Conservation (phyloP, 2,329 filamentous ascomycete genomes). For the Exophiala spinifera region DNA sequence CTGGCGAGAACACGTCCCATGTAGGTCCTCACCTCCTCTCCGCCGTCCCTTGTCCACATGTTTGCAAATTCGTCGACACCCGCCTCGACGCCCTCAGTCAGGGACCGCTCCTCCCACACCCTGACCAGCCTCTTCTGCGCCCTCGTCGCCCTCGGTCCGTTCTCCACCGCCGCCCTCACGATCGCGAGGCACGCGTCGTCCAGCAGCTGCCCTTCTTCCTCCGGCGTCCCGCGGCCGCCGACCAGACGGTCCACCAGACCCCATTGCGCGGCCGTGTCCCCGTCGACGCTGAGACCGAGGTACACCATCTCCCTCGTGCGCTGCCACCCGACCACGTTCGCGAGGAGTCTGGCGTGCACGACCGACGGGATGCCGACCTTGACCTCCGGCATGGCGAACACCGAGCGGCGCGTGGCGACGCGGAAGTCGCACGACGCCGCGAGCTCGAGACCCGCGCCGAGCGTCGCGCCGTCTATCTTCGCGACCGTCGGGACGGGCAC, state of each 20-base stretch:
- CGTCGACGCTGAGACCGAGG: constrained; percentile 10
- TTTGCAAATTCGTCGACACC: constrained; percentile 32
- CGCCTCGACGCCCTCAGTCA: constrained; percentile 29
- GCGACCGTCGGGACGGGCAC: constrained; percentile 7
- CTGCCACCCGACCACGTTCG: constrained; percentile 29
- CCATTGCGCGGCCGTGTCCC: constrained; percentile 5
- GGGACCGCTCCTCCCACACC: constrained; percentile 31
- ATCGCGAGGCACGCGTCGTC: background rate
- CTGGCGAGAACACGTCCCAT: constrained; percentile 7
- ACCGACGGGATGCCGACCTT: constrained; percentile 25
- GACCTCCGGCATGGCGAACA: constrained; percentile 27
- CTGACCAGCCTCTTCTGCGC: constrained; percentile 24
- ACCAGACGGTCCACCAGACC: constrained; percentile 22
- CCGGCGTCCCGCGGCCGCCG: background rate
- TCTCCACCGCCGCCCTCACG: background rate
- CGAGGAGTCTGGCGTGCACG: constrained; percentile 24
- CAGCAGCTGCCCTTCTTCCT: too few relatives aligned
- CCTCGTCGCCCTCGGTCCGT: constrained; percentile 13
- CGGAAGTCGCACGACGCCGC: constrained; percentile 28
- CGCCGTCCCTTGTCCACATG: constrained; percentile 14
- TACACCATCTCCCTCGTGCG: constrained; percentile 22
- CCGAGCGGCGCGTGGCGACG: constrained; percentile 9
- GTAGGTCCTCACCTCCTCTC: constrained; percentile 12
- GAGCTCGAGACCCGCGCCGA: constrained; percentile 21
- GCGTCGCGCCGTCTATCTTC: constrained; percentile 5